These are phyloP conservation scores for Phytophthora pseudosyringae DNA, from an alignment of 352 stramenopile genomes.

Conservation along the genomic window DNA sequence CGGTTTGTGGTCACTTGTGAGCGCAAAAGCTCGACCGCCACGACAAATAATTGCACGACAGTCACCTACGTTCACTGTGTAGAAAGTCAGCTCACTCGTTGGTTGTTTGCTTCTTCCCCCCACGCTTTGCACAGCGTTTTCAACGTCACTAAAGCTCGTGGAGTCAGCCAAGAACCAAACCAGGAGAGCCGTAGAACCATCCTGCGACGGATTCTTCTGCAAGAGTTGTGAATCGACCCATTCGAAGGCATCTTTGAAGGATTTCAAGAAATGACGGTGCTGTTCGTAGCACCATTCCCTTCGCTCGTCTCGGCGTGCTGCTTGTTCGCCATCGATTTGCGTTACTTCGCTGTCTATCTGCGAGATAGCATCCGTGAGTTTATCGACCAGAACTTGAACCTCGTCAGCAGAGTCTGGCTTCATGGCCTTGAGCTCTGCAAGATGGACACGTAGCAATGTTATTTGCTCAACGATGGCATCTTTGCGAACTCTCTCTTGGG, in stretches of 20 bases:
- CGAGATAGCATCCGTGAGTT: constrained; percentile 33
- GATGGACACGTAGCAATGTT: constrained; percentile 37
- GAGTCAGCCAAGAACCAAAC: constrained; percentile 54
- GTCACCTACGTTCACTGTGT: constrained; percentile 67
- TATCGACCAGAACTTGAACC: constrained; percentile 21
- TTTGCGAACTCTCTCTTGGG: constrained; percentile 33
- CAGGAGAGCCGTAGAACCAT: constrained; percentile 61
- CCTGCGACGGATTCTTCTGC: constrained; percentile 47
- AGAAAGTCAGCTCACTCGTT: constrained; percentile 40
- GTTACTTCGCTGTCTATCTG: constrained; percentile 39
- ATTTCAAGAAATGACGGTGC: constrained; percentile 37
- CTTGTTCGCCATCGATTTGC: constrained; percentile 47
- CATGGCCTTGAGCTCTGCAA: constrained; percentile 32
- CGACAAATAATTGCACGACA: constrained; percentile 69
- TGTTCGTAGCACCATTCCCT: constrained; percentile 33
- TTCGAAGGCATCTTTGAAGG: constrained; percentile 50
- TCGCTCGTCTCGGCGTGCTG: constrained; percentile 25
- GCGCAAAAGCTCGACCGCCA: constrained; percentile 36
- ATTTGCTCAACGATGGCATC: constrained; percentile 40
- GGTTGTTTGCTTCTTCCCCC: neutral
- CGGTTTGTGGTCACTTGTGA: constrained; percentile 71
- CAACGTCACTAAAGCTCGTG: neutral
- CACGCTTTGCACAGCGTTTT: too few relatives aligned
- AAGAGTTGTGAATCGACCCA: constrained; percentile 50
- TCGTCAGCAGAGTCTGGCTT: constrained; percentile 15